These are phyloP conservation scores for Eremothecium gossypii DNA, from an alignment of 1,139 yeast genomes.

Conservation along the genomic window DNA sequence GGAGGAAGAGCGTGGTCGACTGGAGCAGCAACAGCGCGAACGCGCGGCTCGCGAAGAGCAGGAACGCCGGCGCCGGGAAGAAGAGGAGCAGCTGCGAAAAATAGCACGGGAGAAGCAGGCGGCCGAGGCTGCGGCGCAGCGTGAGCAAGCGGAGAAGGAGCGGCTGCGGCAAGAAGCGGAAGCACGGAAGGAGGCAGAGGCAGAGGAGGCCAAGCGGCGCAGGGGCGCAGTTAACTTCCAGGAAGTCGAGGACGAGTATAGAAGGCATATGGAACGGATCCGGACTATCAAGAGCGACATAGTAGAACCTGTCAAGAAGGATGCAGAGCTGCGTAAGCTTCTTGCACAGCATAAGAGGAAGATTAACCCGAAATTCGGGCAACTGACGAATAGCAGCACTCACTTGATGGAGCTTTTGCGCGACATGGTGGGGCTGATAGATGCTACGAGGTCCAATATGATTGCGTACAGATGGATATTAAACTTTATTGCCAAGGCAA, in stretches of 20 bases:
- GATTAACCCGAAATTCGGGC: conserved; percentile 86
- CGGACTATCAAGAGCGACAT: conserved; percentile 50
- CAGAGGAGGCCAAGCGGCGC: conserved; percentile 9
- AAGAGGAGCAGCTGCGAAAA: conserved; percentile 11
- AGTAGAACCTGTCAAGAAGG: conserved; percentile 42
- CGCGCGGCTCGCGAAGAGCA: conserved; percentile 12
- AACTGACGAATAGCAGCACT: conserved; percentile 58
- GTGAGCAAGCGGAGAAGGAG: conserved; percentile 10
- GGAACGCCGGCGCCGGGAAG: conserved; percentile 10
- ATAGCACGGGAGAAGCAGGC: conserved; percentile 11
- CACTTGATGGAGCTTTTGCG: conserved; percentile 48
- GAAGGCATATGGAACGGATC: conserved; percentile 48
- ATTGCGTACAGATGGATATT: conserved; percentile 63
- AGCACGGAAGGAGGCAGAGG: conserved; percentile 8
- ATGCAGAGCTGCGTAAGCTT: conserved; percentile 34
- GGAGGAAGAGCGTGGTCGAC: conserved; percentile 13
- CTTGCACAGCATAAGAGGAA: conserved; percentile 49
- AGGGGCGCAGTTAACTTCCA: conserved; percentile 31
- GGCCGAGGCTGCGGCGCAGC: conserved; percentile 9
- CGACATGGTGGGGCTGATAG: conserved; percentile 44
- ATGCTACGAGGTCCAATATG: conserved; percentile 37
- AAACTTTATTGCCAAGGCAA: conserved; percentile 74
- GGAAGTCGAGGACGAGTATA: conserved; percentile 39
- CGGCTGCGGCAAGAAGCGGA: conserved; percentile 6
- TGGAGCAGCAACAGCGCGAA: conserved; percentile 11